These are phyloP conservation scores for Pichia rugopelliculosa DNA, from an alignment of 805 yeast genomes.

Conservation along the genomic window DNA sequence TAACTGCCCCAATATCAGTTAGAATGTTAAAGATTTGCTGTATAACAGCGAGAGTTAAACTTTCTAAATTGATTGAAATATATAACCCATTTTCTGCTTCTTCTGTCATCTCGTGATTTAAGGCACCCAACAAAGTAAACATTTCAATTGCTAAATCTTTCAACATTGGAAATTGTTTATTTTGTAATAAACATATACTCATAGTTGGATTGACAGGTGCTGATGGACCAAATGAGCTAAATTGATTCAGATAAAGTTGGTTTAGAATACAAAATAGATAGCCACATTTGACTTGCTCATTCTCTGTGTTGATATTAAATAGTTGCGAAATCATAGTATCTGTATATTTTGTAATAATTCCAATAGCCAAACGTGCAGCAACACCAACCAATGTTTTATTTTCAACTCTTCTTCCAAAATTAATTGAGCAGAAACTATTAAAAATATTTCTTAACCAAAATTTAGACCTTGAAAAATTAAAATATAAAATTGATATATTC, in stretches of 20 bases:
- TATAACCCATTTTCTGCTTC: constrained; percentile 16
- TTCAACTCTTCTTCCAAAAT: constrained; percentile 39
- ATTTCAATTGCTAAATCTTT: constrained; percentile 22
- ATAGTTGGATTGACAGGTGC: constrained; percentile 34
- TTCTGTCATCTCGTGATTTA: constrained; percentile 14
- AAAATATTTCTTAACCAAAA: constrained; percentile 30
- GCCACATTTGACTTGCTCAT: constrained; percentile 20
- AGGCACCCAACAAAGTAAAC: constrained; percentile 18
- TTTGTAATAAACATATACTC: constrained; percentile 43
- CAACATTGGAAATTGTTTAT: constrained; percentile 37
- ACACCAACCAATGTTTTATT: constrained; percentile 15
- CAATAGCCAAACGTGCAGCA: constrained; percentile 23
- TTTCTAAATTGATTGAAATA: constrained; percentile 21
- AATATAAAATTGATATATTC: constrained; percentile 51
- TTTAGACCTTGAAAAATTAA: constrained; percentile 42
- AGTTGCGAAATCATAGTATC: constrained; percentile 15
- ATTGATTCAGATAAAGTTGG: constrained; percentile 19
- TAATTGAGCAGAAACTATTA: constrained; percentile 24
- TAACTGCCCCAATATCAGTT: constrained; percentile 34
- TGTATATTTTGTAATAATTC: constrained; percentile 21
- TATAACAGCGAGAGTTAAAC: constrained; percentile 19
- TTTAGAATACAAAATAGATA: constrained; percentile 20
- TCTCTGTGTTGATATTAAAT: constrained; percentile 14
- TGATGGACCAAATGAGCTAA: constrained; percentile 18
- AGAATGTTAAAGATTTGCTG: constrained; percentile 34